Percentiles rank a stretch among this genome's conserved stretches.
These are phyloP conservation scores for Pleurotus ostreatus DNA, from an alignment of 768 basidiomycete species.

Conservation along the genomic window DNA sequence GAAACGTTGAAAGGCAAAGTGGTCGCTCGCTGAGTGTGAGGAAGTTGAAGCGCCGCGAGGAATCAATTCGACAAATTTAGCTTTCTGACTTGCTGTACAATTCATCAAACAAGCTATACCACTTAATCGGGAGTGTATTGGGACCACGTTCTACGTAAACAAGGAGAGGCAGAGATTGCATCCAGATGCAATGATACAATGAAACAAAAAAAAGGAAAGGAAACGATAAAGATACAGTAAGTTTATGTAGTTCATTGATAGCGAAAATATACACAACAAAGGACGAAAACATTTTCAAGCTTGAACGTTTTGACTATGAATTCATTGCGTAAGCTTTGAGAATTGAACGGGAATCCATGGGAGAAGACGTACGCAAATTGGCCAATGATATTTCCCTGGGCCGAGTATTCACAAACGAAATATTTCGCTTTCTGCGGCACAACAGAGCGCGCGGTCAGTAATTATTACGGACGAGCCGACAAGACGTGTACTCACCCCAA, in stretches of 20 bases:
- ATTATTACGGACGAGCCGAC: not conserved
- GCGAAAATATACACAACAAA: conserved; percentile 13
- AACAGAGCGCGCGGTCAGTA: conserved; percentile 7
- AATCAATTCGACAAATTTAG: not conserved
- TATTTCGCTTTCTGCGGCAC: conserved; percentile 45
- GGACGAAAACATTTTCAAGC: conserved; percentile 20
- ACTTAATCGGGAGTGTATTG: not conserved
- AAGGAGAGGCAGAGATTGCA: conserved; percentile 7
- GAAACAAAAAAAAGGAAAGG: conserved; percentile 6
- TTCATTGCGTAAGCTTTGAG: not conserved
- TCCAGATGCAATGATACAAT: conserved; percentile 8
- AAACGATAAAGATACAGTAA: conserved; percentile 2
- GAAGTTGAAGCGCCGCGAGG: conserved; percentile 1
- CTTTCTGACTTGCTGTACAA: not conserved
- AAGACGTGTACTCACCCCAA: conserved; percentile 40
- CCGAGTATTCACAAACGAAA: conserved; percentile 68
- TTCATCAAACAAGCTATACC: not conserved
- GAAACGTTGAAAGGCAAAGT: not conserved
- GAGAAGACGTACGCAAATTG: conserved; percentile 49
- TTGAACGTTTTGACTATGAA: conserved; percentile 41
- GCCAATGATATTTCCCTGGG: conserved; percentile 61
- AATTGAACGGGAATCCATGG: not conserved
- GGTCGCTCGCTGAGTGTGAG: not conserved
- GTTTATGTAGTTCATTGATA: not conserved
- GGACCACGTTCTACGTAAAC: conserved; percentile 4